Evolutionary conservation across 805 yeast species (phyloP), one percentile per base, ranked within the genome.

Genomic region (Lipomyces yamanashiensis): DNA sequence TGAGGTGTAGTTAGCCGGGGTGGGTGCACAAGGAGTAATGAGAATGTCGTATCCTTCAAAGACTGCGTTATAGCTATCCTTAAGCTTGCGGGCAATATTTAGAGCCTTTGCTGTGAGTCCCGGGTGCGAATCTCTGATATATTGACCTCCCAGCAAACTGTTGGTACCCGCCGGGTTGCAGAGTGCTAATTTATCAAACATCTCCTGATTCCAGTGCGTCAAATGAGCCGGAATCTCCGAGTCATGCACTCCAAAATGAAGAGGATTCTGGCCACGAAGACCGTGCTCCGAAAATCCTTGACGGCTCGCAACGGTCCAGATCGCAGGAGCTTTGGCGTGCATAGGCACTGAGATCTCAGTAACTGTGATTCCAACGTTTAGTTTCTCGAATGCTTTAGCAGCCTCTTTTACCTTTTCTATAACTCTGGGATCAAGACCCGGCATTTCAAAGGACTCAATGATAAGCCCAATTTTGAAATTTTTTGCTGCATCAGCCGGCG

Each of bases 311-410:
- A 73, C 72, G 66, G 77, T 76, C 80, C 80, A 77, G 52, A 78
- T 72, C 41, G 75, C 75, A 7, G 80, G 77, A 10, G 78, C 80
- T 50, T 71, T 70, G 2, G 75, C 61, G 62, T 78, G 80, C 62
- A 74, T 66, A 12, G 80, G 80, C 54, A 77, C 68, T 10, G 77
- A 74, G 15, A 77, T 69, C 54, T 77, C 79, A 19, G 68, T 72
- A 3, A 77, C 75, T 33, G 71, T 72, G 45, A 76, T 76, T 15
- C 78, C 79, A 39, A 76, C 77, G n/a, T 79, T 79, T 4, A 77
- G 62, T 7, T 61, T 69, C 54, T 69, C 67, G 61, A 75, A 72
- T 50, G 71, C 71, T 40, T 73, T 72, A 48, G 73, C 71, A 2
- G 79, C 77, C 45, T 70, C 71, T 17, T 63, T 54, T 54, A 76